Conservation (phyloP, 805 yeast species). For the Ogataea pilisensis region DNA sequence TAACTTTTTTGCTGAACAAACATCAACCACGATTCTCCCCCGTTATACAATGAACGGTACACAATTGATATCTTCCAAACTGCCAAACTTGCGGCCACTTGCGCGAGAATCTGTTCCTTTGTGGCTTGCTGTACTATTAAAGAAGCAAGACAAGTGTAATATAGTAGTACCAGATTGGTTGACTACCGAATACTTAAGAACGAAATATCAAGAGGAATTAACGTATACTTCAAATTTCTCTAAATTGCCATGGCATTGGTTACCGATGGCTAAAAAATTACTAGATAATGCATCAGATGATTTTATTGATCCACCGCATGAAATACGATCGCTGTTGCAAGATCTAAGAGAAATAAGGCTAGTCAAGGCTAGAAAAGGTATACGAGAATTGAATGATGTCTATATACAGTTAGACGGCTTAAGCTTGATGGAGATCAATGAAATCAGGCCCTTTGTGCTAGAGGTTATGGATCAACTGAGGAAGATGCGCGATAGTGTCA, state of each 20-base stretch:
- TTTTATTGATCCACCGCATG: conserved; percentile 66
- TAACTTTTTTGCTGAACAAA: conserved; percentile 82
- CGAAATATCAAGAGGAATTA: conserved; percentile 63
- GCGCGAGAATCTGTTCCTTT: conserved; percentile 68
- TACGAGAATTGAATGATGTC: conserved; percentile 71
- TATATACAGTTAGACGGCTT: conserved; percentile 81
- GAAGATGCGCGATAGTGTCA: conserved; percentile 40
- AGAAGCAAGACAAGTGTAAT: conserved; percentile 81
- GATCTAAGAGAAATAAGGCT: conserved; percentile 82
- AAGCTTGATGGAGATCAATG: conserved; percentile 82
- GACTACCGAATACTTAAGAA: conserved; percentile 46
- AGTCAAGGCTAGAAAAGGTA: conserved; percentile 77
- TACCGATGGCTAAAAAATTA: conserved; percentile 70
- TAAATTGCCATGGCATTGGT: conserved; percentile 82
- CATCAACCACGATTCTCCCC: conserved; percentile 69
- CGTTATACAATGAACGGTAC: conserved; percentile 65
- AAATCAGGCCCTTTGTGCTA: conserved; percentile 77
- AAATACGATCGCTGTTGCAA: conserved; percentile 64
- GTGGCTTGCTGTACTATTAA: conserved; percentile 83
- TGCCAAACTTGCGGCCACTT: conserved; percentile 64
- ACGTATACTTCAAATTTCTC: conserved; percentile 56
- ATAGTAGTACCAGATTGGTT: conserved; percentile 88
- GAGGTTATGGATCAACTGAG: conserved; percentile 76
- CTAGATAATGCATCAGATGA: conserved; percentile 73
- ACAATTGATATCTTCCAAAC: conserved; percentile 54